phyloP scores from a whole-genome alignment of 75 land plant species.

The Isoetes taiwanensis region DNA sequence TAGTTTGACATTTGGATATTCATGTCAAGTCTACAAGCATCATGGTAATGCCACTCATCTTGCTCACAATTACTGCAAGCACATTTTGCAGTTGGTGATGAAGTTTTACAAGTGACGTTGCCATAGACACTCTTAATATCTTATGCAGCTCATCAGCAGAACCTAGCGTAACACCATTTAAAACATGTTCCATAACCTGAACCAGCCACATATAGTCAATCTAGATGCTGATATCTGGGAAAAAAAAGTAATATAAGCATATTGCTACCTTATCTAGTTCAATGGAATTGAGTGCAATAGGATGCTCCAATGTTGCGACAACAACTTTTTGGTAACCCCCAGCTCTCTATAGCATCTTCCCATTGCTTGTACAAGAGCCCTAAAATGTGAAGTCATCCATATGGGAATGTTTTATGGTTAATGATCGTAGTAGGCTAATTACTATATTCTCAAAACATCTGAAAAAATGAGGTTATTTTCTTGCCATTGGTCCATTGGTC shows the following conservation, averaged over 20 bases:
- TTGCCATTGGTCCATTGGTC: constrained; percentile 2
- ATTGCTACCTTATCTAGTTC: constrained; percentile 51
- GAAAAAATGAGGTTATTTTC: constrained; percentile 15
- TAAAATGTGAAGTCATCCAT: constrained; percentile 12
- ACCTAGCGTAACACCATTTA: constrained; percentile 63
- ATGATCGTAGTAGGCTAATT: constrained; percentile 18
- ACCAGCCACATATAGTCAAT: no score
- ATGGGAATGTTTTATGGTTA: background rate
- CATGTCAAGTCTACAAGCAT: constrained; percentile 81
- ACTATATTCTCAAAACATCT: constrained; percentile 22
- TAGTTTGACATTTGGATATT: background rate
- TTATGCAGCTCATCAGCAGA: constrained; percentile 68
- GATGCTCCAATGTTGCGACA: constrained; percentile 48
- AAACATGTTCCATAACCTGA: constrained; percentile 39
- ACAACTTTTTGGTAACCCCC: constrained; percentile 62
- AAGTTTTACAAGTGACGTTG: constrained; percentile 32
- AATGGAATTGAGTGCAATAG: constrained; percentile 13
- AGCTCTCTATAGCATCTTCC: constrained; percentile 70
- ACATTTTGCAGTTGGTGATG: constrained; percentile 31
- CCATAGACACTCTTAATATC: constrained; percentile 40
- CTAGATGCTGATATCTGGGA: no score
- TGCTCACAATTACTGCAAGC: constrained; percentile 69
- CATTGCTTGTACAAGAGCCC: constrained; percentile 73
- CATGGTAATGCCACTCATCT: constrained; percentile 78
- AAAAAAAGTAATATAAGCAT: constrained; percentile 8